These are phyloP conservation scores for Alternaria burnsii DNA, from an alignment of 2,329 filamentous ascomycete genomes.

Conservation along the genomic window DNA sequence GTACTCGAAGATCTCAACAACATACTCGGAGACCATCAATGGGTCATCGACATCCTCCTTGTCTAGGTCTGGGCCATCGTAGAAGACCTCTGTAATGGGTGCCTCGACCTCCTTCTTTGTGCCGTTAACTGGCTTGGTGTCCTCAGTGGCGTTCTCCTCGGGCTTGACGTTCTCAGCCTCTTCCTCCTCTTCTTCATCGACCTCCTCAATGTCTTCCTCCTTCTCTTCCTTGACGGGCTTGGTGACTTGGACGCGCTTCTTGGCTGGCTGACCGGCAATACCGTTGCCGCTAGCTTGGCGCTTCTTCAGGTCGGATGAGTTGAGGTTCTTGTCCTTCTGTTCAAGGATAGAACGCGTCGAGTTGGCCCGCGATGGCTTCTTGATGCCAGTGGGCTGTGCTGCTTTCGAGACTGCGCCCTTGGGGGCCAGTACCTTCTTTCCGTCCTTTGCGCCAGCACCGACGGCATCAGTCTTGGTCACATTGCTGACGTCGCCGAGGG, in stretches of 20 bases:
- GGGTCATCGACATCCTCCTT: conserved; percentile 90
- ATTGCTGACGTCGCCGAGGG: conserved; percentile 95
- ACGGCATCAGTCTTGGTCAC: conserved; percentile 75
- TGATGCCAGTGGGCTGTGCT: conserved; percentile 79
- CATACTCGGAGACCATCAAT: conserved; percentile 97
- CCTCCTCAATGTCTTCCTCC: conserved; percentile 53
- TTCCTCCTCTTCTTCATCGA: conserved; percentile 61
- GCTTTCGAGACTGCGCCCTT: conserved; percentile 80
- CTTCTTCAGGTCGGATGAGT: conserved; percentile 74
- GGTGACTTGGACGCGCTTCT: conserved; percentile 70
- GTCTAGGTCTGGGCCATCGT: conserved; percentile 70
- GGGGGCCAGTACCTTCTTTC: conserved; percentile 74
- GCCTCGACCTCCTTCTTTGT: conserved; percentile 29
- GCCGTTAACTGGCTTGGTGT: conserved; percentile 34
- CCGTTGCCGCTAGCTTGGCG: conserved; percentile 76
- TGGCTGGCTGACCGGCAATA: conserved; percentile 68
- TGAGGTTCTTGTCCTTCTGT: conserved; percentile 75
- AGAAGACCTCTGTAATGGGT: conserved; percentile 36
- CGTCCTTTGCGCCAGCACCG: conserved; percentile 55
- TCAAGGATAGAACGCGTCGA: conserved; percentile 70
- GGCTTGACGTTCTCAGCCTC: conserved; percentile 66
- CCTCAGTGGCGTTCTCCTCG: conserved; percentile 59
- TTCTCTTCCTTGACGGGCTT: conserved; percentile 65
- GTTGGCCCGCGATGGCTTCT: conserved; percentile 71
- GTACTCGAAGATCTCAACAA: conserved; percentile 97